Percentiles rank a stretch among this genome's conserved stretches.
These are phyloP conservation scores for Calonectria multiphialidica DNA, from an alignment of 2,329 filamentous ascomycete species.

Conservation along the genomic window DNA sequence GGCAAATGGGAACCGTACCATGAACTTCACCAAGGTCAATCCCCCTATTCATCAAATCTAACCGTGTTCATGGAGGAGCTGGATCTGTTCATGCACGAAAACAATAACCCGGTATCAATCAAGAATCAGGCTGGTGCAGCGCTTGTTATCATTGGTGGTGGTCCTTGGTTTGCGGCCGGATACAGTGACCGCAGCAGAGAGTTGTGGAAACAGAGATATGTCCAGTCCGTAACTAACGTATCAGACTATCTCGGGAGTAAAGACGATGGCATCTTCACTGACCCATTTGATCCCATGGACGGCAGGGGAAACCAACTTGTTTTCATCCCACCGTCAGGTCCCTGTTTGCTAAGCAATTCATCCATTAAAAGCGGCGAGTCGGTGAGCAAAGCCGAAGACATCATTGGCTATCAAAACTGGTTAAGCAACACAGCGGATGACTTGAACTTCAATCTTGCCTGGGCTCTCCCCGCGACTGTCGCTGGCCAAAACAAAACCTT, in stretches of 20 bases:
- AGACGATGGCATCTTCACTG: conserved; percentile 29
- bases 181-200: not conserved
- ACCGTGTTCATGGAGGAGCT: not conserved
- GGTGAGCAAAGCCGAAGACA: not conserved
- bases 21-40: no score
- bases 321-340: conserved; percentile 35
- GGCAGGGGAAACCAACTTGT: conserved; percentile 44
- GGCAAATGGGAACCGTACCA: not conserved
- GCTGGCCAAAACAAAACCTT: conserved; percentile 32
- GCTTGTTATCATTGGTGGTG: not conserved
- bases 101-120: not conserved
- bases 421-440: conserved; percentile 26
- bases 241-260: conserved; percentile 32
- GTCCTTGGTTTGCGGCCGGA: not conserved
- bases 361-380: not conserved
- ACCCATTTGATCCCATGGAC: conserved; percentile 38
- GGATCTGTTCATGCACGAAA: not conserved
- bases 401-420: conserved; percentile 33
- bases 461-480: conserved; percentile 33
- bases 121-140: not conserved
- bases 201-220: conserved; percentile 27
- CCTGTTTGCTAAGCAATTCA: not conserved
- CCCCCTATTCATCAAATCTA: not conserved
- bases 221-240: conserved; percentile 31
- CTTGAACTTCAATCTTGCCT: conserved; percentile 33